phyloP scores from a whole-genome alignment of 2,329 filamentous ascomycete genomes.

The Thermoascus crustaceus region DNA sequence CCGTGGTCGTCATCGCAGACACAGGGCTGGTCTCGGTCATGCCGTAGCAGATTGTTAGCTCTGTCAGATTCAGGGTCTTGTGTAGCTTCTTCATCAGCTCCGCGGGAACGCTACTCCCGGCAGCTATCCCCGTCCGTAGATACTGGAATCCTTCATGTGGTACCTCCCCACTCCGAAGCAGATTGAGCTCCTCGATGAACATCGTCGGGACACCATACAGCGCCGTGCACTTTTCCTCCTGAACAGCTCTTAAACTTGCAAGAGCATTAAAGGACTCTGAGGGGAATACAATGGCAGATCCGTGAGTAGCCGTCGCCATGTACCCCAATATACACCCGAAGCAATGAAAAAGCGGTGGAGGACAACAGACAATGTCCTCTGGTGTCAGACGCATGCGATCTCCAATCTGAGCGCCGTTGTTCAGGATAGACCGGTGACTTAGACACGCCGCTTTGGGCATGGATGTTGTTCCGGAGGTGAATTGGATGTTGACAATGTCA shows the following conservation, averaged over 20 bases:
- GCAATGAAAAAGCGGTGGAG: conserved; percentile 57
- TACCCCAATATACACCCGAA: conserved; percentile 90
- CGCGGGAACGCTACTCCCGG: conserved; percentile 76
- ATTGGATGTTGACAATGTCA: conserved; percentile 90
- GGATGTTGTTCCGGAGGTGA: conserved; percentile 91
- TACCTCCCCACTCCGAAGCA: conserved; percentile 50
- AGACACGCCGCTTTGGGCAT: conserved; percentile 87
- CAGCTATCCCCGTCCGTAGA: conserved; percentile 83
- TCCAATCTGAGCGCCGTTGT: conserved; percentile 82
- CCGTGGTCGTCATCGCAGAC: conserved; percentile 68
- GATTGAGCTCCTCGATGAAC: conserved; percentile 81
- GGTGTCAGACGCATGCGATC: conserved; percentile 72
- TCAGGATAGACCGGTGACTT: conserved; percentile 76
- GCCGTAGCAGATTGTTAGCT: conserved; percentile 89
- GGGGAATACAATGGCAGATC: conserved; percentile 75
- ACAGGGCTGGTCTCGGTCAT: conserved; percentile 82
- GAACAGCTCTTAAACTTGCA: conserved; percentile 58
- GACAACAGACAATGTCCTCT: conserved; percentile 60
- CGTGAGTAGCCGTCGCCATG: conserved; percentile 83
- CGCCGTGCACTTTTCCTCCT: conserved; percentile 55
- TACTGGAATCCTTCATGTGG: conserved; percentile 50
- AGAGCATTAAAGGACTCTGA: conserved; percentile 76
- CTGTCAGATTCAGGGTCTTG: conserved; percentile 62
- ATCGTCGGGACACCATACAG: conserved; percentile 92
- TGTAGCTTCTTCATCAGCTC: conserved; percentile 62